Percentiles rank a stretch among this genome's conserved stretches.
These are phyloP conservation scores for Neurospora tetraspora DNA, from an alignment of 495 filamentous ascomycete species.

Conservation along the genomic window DNA sequence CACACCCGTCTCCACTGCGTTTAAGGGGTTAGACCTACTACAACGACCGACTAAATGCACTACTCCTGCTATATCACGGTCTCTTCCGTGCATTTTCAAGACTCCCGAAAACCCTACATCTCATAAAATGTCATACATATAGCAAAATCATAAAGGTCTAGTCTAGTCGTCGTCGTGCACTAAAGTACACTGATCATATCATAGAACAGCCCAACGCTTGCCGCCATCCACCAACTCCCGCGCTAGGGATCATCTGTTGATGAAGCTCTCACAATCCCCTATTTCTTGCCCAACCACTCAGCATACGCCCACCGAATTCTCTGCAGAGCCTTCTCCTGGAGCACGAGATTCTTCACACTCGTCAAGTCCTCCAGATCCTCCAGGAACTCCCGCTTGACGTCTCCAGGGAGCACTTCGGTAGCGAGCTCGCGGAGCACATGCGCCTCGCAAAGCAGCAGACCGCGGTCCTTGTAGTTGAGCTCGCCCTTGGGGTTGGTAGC, in stretches of 20 bases:
- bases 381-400: constrained; percentile 69
- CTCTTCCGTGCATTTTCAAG: background rate
- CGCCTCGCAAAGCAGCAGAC: constrained; percentile 78
- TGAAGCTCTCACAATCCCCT: background rate
- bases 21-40: background rate
- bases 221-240: background rate
- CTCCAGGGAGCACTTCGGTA: constrained; percentile 49
- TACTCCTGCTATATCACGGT: background rate
- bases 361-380: constrained; percentile 77
- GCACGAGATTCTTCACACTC: constrained; percentile 63
- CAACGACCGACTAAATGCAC: too few relatives aligned
- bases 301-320: constrained; percentile 82
- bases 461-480: constrained; percentile 81
- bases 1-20: background rate
- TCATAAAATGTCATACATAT: background rate
- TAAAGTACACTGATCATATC: background rate
- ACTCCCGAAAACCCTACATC: background rate
- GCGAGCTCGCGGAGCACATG: constrained; percentile 65
- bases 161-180: background rate
- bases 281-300: constrained; percentile 48
- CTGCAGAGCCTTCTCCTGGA: constrained; percentile 65
- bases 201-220: background rate
- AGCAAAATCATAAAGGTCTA: background rate
- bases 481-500: constrained; percentile 51
- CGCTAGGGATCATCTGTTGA: background rate